phyloP scores from a whole-genome alignment of 768 basidiomycete species.

The Postia placenta region DNA sequence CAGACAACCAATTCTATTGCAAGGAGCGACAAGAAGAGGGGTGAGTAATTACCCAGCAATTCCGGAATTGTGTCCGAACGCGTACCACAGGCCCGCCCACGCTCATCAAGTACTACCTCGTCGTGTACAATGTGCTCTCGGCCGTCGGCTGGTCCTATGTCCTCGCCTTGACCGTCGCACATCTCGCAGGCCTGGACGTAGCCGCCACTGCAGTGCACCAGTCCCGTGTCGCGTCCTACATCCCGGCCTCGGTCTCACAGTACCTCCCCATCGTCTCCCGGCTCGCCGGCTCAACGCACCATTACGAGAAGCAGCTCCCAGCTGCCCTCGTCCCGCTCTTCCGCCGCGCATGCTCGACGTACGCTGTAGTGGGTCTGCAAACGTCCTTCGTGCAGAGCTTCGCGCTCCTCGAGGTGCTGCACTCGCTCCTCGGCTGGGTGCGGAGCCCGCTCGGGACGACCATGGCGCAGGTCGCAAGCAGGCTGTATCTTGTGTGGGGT shows the following conservation, averaged over 20 bases:
- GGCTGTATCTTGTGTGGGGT: conserved; percentile 84
- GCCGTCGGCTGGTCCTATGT: conserved; percentile 71
- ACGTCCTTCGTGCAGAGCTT: conserved; percentile 77
- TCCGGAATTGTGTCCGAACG: neutral
- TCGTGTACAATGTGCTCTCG: conserved; percentile 74
- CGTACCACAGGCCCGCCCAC: conserved; percentile 12
- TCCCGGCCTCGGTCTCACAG: conserved; percentile 2
- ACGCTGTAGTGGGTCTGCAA: conserved; percentile 50
- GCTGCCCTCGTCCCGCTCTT: conserved; percentile 36
- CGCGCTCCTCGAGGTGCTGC: conserved; percentile 79
- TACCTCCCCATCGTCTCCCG: conserved; percentile 10
- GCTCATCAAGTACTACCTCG: conserved; percentile 50
- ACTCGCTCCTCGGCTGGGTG: conserved; percentile 76
- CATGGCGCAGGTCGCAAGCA: conserved; percentile 69
- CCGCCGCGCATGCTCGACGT: conserved; percentile 49
- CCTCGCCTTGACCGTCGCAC: conserved; percentile 47
- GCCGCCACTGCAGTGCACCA: conserved; percentile 6
- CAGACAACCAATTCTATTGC: neutral
- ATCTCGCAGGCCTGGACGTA: conserved; percentile 28
- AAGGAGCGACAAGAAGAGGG: neutral
- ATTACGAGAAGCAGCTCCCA: conserved; percentile 24
- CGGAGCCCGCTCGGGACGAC: conserved; percentile 73
- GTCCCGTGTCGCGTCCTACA: conserved; percentile 6
- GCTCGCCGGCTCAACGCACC: conserved; percentile 6
- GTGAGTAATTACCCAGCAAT: neutral